phyloP scores from a whole-genome alignment of 2,329 filamentous ascomycete genomes.

The Talaromyces sp. region DNA sequence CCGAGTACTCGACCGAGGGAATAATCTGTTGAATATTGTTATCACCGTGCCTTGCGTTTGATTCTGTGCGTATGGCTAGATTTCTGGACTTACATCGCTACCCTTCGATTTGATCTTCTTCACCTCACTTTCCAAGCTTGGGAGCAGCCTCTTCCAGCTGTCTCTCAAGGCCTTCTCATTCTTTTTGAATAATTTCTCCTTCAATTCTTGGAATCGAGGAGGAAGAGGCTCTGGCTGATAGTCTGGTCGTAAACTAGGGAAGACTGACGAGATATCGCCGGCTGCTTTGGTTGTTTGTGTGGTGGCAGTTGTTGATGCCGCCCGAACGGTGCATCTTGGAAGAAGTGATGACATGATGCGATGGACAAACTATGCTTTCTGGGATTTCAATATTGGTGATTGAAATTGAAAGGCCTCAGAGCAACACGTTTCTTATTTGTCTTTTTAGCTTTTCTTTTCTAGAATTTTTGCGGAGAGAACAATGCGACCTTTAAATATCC shows the following conservation, averaged over 20 bases:
- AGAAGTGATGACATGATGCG: constrained; percentile 27
- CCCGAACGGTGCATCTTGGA: constrained; percentile 30
- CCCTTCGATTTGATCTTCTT: constrained; percentile 45
- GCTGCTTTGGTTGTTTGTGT: constrained; percentile 41
- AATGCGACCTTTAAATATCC: constrained; percentile 1
- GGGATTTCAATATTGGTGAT: too few relatives aligned
- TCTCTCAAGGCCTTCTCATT: constrained; percentile 43
- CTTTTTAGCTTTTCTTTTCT: too few relatives aligned
- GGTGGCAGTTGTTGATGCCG: constrained; percentile 18
- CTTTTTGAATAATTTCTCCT: constrained; percentile 40
- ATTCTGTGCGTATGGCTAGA: neutral
- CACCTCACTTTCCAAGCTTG: constrained; percentile 44
- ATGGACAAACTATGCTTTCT: too few relatives aligned
- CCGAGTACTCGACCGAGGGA: constrained; percentile 45
- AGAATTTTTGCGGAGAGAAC: too few relatives aligned
- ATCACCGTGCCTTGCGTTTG: neutral
- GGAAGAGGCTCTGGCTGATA: constrained; percentile 47
- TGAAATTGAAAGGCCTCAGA: too few relatives aligned
- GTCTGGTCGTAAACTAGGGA: constrained; percentile 48
- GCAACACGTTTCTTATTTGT: too few relatives aligned
- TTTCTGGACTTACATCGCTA: constrained; percentile 37
- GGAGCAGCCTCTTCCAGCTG: constrained; percentile 48
- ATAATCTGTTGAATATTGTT: constrained; percentile 35
- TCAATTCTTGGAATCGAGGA: constrained; percentile 46
- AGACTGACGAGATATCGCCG: constrained; percentile 54